Evolutionary conservation across 306 rosid species (phyloP).

Genomic region (Lithocarpus polystachyus): DNA sequence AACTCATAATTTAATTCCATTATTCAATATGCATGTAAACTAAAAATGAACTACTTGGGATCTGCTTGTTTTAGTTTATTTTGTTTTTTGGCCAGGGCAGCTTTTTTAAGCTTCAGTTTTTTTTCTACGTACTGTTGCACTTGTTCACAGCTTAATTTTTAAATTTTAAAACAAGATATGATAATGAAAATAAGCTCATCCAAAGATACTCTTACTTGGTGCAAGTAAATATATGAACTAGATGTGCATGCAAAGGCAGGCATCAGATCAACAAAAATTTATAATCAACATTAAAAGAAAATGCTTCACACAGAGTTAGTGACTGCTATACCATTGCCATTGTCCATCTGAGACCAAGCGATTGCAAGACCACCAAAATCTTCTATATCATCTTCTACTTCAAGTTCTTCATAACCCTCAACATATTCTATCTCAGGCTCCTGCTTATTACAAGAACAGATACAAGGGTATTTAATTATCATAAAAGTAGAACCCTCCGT

Average conservation of each 20-base stretch:
- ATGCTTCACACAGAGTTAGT: not conserved
- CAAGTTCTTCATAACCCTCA: constrained; percentile 72
- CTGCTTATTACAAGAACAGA: constrained; percentile 40
- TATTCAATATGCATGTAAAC: not conserved
- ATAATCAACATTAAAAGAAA: not conserved
- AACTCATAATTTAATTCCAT: not conserved
- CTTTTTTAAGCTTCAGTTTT: no score
- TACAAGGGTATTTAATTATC: not conserved
- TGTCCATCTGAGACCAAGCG: constrained; percentile 28
- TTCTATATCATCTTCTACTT: constrained; percentile 84
- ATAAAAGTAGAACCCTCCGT: not conserved
- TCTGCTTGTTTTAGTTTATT: no score
- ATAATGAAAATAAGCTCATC: no score
- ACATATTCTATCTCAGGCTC: constrained; percentile 67
- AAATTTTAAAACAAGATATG: no score
- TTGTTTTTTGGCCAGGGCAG: no score
- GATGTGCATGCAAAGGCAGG: not conserved
- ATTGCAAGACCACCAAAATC: constrained; percentile 57
- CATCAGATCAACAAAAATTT: not conserved
- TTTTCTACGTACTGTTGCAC: no score
- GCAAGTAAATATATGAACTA: not conserved
- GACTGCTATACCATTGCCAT: constrained; percentile 43
- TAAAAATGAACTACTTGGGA: no score
- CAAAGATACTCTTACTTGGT: no score
- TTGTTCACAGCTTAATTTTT: no score